These are phyloP conservation scores for Scheffersomyces lignosus DNA, from an alignment of 805 yeast genomes.

Conservation along the genomic window DNA sequence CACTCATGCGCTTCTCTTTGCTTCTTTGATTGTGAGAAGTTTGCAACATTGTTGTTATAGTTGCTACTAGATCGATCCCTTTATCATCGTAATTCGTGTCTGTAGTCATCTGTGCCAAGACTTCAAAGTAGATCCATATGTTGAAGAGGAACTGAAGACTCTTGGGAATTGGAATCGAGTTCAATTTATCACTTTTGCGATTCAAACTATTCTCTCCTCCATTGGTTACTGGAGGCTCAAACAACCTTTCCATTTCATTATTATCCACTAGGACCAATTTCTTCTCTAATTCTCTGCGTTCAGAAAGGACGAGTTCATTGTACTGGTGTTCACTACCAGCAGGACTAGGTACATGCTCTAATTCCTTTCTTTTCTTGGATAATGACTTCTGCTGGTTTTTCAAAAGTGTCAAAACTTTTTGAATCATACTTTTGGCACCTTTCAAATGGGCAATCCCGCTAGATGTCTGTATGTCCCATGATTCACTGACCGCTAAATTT, in stretches of 20 bases:
- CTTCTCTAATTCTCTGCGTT: slow-evolving; percentile 13
- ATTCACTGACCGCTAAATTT: slow-evolving; percentile 62
- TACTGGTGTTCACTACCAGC: slow-evolving; percentile 5
- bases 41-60: slow-evolving; percentile 35
- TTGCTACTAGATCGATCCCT: slow-evolving; percentile 42
- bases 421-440: slow-evolving; percentile 64
- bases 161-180: slow-evolving; percentile 29
- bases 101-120: slow-evolving; percentile 63
- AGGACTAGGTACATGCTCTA: slow-evolving; percentile 8
- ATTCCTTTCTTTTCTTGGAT: slow-evolving; percentile 10
- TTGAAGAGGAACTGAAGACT: slow-evolving; percentile 55
- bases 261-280: slow-evolving; percentile 32
- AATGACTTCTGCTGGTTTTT: slow-evolving; percentile 21
- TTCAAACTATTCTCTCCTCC: background rate
- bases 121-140: slow-evolving; percentile 69
- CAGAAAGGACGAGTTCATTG: slow-evolving; percentile 2
- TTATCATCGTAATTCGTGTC: slow-evolving; percentile 45
- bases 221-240: slow-evolving; percentile 8
- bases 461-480: slow-evolving; percentile 67
- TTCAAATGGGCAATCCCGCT: slow-evolving; percentile 69
- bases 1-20: slow-evolving; percentile 7
- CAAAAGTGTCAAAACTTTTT: slow-evolving; percentile 39
- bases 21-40: slow-evolving; percentile 15
- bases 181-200: slow-evolving; percentile 4
- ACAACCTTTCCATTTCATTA: slow-evolving; percentile 33